Evolutionary conservation across 306 rosid genomes (phyloP), one percentile per base, ranked within the genome.

Genomic region (Adenanthera pavonina): DNA sequence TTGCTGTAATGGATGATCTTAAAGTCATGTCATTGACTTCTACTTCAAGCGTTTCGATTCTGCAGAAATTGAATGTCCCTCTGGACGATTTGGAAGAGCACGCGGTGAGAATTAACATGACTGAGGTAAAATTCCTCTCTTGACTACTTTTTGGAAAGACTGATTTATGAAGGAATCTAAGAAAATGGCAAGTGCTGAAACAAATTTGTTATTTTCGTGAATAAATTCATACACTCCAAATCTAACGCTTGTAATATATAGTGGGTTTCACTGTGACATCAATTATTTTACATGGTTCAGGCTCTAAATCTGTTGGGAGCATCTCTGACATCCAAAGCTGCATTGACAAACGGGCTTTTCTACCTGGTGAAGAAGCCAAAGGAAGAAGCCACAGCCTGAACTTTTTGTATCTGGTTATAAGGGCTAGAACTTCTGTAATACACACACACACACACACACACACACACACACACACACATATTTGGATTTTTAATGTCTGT

Each of bases 61-160:
- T 83, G 36, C 83, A 80, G 34, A 80, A 86, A 43, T n/a, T 86
- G 71, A 72, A 80, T 67, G 57, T 59, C 11, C 75, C 81, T 4
- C 59, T 83, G 43, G 83, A 86, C 46, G 85, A 80, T 73, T 76
- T 86, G 16, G 85, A 86, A 71, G 83, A 80, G 61, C 86, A 83
- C 41, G 66, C 8, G 46, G 77, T 80, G 59, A 49, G 56, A 35
- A 56, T 83, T 57, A 40, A 12, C 14, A 8, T 0, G 7, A 60
- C 9, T 9, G 62, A 83, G 78, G 83, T 83, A 86, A 72, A 20
- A 69, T 9, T 35, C 14, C 0, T 0, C 13, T 72, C 40, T 6
- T 20, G 2, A 17, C 25, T 60, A 40, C 9, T 43, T 8, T 46
- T 7, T 20, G 19, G 12, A 2, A 25, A 43, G 14, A 61, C n/a